Evolutionary conservation across 169 alveolate genomes (phyloP), one percentile per base, ranked within the genome.

Genomic region (Babesia caballi): DNA sequence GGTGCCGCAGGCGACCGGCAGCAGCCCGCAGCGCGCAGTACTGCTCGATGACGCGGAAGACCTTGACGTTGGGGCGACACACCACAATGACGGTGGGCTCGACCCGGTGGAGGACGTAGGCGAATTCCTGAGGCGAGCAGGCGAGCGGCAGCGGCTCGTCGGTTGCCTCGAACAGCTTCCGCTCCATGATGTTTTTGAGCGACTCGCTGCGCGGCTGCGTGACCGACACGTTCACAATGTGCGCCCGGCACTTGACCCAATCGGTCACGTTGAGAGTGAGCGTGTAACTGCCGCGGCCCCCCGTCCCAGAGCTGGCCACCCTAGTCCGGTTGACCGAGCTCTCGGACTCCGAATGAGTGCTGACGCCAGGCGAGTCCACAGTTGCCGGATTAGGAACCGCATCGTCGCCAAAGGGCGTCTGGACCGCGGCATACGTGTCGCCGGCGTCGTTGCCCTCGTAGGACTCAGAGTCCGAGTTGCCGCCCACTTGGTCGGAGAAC

Each of bases 11-110:
- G 23, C 42, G 47, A 38, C 65, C 69, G 27, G 57, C 19, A 11
- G 46, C 21, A 21, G 60, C 40, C 44, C 28, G 49, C 40, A 38
- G 78, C 42, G 86, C 86, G 36, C 86, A 78, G 61, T 78, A 67
- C 40, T 78, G 76, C 69, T 78, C 86, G n/a, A 78, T 78, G 6
- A 69, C 59, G 35, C 86, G 66, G 76, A 78, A 78, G 17, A 78
- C 53, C 52, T 78, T 73, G 0, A 69, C 60, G 33, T 60, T 78
- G 15, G 86, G 86, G 38, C 81, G 58, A 42, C 44, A 78, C 19
- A 78, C 77, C 21, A 68, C 21, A 11, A 68, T 35, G 7, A 78
- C 56, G 49, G 74, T 65, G 21, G 86, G 86, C 21, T 78, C 68
- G 2, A 78, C 33, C 27, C 42, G 54, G 30, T 41, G 75, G 12